Percentiles rank a stretch among this genome's conserved stretches.
These are phyloP conservation scores for Orbilia oligospora DNA, from an alignment of 2,329 filamentous ascomycete species.

Conservation along the genomic window DNA sequence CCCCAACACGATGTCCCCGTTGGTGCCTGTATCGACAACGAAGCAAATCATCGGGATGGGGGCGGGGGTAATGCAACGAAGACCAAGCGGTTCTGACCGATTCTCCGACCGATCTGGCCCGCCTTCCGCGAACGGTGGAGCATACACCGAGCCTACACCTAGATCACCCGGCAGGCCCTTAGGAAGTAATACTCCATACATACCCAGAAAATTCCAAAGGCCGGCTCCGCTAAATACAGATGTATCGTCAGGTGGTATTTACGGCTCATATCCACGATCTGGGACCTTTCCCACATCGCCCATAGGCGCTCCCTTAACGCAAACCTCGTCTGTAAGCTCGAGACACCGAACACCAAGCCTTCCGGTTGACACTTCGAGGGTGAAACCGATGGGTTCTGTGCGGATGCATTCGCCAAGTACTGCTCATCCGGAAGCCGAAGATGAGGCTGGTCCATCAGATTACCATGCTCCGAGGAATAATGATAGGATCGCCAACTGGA, in stretches of 20 bases:
- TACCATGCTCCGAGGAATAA: constrained; percentile 42
- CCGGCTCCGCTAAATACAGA: constrained; percentile 49
- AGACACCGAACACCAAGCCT: constrained; percentile 49
- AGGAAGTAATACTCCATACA: constrained; percentile 38
- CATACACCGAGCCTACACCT: constrained; percentile 43
- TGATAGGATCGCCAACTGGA: constrained; percentile 56
- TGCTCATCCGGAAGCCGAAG: constrained; percentile 32
- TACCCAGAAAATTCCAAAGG: constrained; percentile 32
- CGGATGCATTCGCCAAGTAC: constrained; percentile 54
- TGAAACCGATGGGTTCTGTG: constrained; percentile 38
- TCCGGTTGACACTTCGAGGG: constrained; percentile 31
- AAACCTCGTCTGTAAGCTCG: constrained; percentile 30
- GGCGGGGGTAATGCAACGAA: constrained; percentile 16
- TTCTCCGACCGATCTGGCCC: constrained; percentile 49
- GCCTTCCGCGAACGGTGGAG: constrained; percentile 35
- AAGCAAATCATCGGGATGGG: constrained; percentile 12
- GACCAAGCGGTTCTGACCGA: constrained; percentile 41
- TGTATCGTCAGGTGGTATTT: constrained; percentile 13
- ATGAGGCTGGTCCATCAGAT: constrained; percentile 49
- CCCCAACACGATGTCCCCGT: constrained; percentile 28
- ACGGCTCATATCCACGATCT: constrained; percentile 36
- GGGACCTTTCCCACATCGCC: constrained; percentile 49
- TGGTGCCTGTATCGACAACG: constrained; percentile 32
- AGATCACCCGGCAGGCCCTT: constrained; percentile 28
- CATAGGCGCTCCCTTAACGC: constrained; percentile 26